These are phyloP conservation scores for Inonotus obliquus DNA, from an alignment of 1,284 basidiomycete genomes.

Conservation along the genomic window DNA sequence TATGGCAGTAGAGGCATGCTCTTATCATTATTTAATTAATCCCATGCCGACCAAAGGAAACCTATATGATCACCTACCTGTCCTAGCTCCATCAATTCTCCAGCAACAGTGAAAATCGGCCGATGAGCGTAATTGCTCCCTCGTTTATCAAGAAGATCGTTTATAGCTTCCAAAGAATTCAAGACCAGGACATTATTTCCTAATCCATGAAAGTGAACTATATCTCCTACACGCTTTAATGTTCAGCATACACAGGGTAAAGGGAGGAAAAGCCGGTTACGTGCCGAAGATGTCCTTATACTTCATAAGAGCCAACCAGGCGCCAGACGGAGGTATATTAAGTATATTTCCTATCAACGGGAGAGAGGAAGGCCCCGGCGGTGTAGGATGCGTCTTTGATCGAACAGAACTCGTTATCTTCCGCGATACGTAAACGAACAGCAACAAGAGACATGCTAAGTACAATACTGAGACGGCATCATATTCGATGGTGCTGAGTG, in stretches of 20 bases:
- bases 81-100: not conserved
- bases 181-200: constrained; percentile 45
- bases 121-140: constrained; percentile 43
- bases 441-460: too few species aligned
- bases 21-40: too few species aligned
- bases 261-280: too few species aligned
- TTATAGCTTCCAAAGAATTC: constrained; percentile 37
- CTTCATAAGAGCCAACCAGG: not conserved
- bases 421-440: too few species aligned
- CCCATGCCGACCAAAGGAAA: too few species aligned
- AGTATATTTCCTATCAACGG: not conserved
- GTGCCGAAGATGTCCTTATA: not conserved
- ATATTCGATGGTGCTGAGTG: too few species aligned
- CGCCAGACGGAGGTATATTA: not conserved
- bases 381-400: not conserved
- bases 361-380: not conserved
- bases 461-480: too few species aligned
- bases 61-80: not conserved
- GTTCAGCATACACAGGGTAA: too few species aligned
- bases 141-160: constrained; percentile 43
- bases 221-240: constrained; percentile 38
- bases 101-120: not conserved
- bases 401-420: too few species aligned
- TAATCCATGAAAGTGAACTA: constrained; percentile 42
- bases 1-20: constrained; percentile 1